Evolutionary conservation across 2,329 filamentous ascomycete species (phyloP), one percentile per base, ranked within the genome.

Genomic region (Xylariales sp.): DNA sequence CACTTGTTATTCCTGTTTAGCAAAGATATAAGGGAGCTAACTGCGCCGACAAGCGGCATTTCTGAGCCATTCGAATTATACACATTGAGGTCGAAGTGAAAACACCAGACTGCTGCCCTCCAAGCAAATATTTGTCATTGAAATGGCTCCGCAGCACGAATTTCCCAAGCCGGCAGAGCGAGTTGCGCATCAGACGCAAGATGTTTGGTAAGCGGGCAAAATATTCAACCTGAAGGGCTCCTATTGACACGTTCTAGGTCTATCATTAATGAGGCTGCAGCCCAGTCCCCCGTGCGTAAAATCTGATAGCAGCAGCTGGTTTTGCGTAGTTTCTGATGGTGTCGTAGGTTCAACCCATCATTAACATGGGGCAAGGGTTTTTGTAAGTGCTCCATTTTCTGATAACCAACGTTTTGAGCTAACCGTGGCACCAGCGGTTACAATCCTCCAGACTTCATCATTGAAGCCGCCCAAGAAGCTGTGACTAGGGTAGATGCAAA

Each of bases 221-320:
- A 4, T 7, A 6, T 19, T 10, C 12, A 19, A 27, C 16, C 17
- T 12, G 44, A 65, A 74, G 67, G 70, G 74, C 28, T 74, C 70
- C 71, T 73, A 45, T 56, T 66, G 47, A 19, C 16, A 3, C 10
- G 16, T 28, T 40, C 24, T 38, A 81, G 77, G 77, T 72, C 76
- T 47, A 81, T 83, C 61, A 66, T 83, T 62, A 83, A 83, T 47
- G 78, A 83, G 60, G 79, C 74, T 10, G 78, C 79, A 4, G 74
- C 75, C 6, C 74, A 76, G 20, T 81, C 77, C 18, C 76, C 77
- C 14, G 74, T 70, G 42, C n/a, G n/a, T n/a, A n/a, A n/a, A n/a
- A n/a, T n/a, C n/a, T n/a, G n/a, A n/a, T n/a, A n/a, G n/a, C n/a
- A n/a, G n/a, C n/a, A n/a, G n/a, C n/a, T n/a, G n/a, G n/a, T n/a